Base-by-base conservation (phyloP, 306 rosid species). In the Cercis canadensis region DNA sequence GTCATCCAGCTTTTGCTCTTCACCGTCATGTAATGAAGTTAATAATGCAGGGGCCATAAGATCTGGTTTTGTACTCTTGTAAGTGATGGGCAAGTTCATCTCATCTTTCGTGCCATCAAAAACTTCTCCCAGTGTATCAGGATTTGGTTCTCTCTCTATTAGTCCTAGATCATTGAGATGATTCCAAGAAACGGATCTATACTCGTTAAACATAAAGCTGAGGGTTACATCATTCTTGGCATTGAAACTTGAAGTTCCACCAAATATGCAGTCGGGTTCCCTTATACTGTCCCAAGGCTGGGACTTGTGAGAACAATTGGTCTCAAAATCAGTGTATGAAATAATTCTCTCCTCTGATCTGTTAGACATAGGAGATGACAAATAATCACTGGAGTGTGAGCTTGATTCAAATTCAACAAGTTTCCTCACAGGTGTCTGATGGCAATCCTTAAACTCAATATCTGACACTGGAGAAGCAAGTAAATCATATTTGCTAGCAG, bases 41-140 rank as follows among this genome's bases (percentile, higher is more conserved):
- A 79, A 66, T 39, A 76, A 76, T 39, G 70, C 62, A 16, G 81
- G 74, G 67, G 32, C 13, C 29, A 24, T 24, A 1, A 32, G 11
- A 49, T 52, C 57, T 57, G 84, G 57, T 57, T 76, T 77, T 62
- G 62, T 43, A 61, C 57, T 50, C 53, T 34, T 73, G 65, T 49
- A 79, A 78, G 65, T 58, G 33, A 16, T 37, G 40, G 84, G 72
- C 2, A 37, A 54, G 57, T 31, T 60, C 62, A 66, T 82, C 67
- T 70, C 81, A 31, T 64, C 77, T 36, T 46, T 29, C 11, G 17
- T 43, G 40, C 65, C 21, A 67, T 74, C 81, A 34, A 52, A 74
- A 49, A 78, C 82, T 67, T 79, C 86, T 18, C 75, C 92, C 32
- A 86, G 75, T 39, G 79, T 84, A 81, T 78, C 80, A 67, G 84